These are phyloP conservation scores for Phytomonas serpens DNA, from an alignment of 208 protist species.

Conservation along the genomic window DNA sequence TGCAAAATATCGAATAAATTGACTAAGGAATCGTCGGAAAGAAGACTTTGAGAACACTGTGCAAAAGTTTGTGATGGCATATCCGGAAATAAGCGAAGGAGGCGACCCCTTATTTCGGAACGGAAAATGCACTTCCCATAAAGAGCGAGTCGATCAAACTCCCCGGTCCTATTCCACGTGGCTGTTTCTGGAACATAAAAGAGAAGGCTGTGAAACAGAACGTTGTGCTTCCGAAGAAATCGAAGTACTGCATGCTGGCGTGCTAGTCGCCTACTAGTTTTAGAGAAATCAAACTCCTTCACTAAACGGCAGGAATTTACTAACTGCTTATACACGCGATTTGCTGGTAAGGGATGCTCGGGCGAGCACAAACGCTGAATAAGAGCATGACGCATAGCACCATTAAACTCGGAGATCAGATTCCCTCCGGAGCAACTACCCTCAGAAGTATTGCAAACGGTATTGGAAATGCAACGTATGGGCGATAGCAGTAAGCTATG, in stretches of 20 bases:
- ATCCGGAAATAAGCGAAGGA: slow-evolving; percentile 61
- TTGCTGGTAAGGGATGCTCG: slow-evolving; percentile 36
- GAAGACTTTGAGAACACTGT: slow-evolving; percentile 16
- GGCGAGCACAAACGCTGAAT: slow-evolving; percentile 45
- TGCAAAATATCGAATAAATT: slow-evolving; percentile 47
- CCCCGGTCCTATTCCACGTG: slow-evolving; percentile 68
- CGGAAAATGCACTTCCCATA: slow-evolving; percentile 51
- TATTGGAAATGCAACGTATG: neutral
- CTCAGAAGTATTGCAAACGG: neutral
- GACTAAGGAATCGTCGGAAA: slow-evolving; percentile 27
- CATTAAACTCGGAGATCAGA: neutral
- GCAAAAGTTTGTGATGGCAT: slow-evolving; percentile 25
- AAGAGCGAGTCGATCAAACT: slow-evolving; percentile 67
- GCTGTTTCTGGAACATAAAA: slow-evolving; percentile 49
- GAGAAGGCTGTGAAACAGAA: slow-evolving; percentile 77
- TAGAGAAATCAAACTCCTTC: slow-evolving; percentile 58
- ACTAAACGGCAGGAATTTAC: slow-evolving; percentile 53
- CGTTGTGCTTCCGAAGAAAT: slow-evolving; percentile 82
- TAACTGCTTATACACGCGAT: slow-evolving; percentile 49
- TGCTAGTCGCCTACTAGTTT: slow-evolving; percentile 36
- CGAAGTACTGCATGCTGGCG: slow-evolving; percentile 33
- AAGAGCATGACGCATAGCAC: slow-evolving; percentile 17
- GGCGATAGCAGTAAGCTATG: neutral
- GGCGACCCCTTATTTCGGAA: slow-evolving; percentile 40
- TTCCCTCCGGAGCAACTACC: neutral